A percentile compares a stretch with the other conserved stretches of the same genome.
These are phyloP conservation scores for Paraleonurus japonicus DNA, from an alignment of 257 asterid genomes.

Conservation along the genomic window DNA sequence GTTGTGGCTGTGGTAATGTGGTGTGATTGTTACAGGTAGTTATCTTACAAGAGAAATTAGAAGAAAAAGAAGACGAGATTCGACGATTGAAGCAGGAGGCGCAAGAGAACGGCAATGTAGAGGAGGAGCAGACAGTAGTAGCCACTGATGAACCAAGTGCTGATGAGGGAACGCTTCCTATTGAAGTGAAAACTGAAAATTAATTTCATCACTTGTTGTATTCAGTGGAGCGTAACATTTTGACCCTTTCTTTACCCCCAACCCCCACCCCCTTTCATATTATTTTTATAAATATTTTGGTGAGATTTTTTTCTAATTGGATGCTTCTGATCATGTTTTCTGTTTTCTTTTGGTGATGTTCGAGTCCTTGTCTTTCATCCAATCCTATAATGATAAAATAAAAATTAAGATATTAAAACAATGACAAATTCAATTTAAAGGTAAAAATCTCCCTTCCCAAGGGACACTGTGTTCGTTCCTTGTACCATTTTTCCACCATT, in stretches of 20 bases:
- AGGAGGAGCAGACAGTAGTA: slow-evolving; percentile 40
- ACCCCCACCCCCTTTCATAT: neutral
- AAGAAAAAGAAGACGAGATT: slow-evolving; percentile 63
- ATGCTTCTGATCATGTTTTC: neutral
- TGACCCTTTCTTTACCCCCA: neutral
- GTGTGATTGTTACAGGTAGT: slow-evolving; percentile 48
- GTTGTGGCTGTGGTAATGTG: neutral
- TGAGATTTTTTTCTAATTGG: neutral
- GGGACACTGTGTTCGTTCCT: neutral
- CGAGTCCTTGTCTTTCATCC: neutral
- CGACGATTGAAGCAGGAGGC: slow-evolving; percentile 45
- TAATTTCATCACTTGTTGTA: slow-evolving; percentile 5
- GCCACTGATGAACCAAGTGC: slow-evolving; percentile 27
- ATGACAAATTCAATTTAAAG: too few species aligned
- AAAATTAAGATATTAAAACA: neutral
- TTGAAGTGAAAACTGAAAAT: slow-evolving; percentile 37
- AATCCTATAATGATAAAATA: neutral
- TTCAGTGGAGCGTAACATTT: neutral
- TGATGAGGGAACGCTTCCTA: slow-evolving; percentile 31
- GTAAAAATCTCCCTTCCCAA: too few species aligned
- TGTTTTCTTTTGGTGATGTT: neutral
- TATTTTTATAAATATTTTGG: neutral
- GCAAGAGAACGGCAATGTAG: slow-evolving; percentile 31
- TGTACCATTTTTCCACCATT: neutral
- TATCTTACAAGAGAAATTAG: slow-evolving; percentile 78